Evolutionary conservation across 345 rosid species (phyloP).

Genomic region (Corchorus capsularis): DNA sequence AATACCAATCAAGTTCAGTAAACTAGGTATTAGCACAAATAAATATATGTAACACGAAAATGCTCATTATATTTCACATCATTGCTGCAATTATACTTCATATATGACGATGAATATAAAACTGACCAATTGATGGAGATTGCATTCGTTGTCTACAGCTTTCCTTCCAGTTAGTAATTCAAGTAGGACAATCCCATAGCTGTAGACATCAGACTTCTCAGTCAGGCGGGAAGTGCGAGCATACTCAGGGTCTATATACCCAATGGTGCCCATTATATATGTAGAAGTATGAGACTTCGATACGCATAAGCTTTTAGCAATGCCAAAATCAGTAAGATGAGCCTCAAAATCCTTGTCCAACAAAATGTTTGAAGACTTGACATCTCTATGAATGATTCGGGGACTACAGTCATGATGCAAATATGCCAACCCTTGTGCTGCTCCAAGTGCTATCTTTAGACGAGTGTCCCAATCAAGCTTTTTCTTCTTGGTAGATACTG

Average conservation of each 20-base stretch:
- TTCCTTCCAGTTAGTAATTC: conserved; percentile 87
- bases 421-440: conserved; percentile 91
- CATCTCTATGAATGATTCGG: conserved; percentile 90
- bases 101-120: conserved; percentile 5
- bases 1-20: not conserved
- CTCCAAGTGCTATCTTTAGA: conserved; percentile 81
- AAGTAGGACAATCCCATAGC: conserved; percentile 87
- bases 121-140: conserved; percentile 91
- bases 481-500: conserved; percentile 80
- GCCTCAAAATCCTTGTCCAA: conserved; percentile 88
- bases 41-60: not conserved
- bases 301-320: conserved; percentile 79
- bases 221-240: conserved; percentile 95
- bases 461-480: conserved; percentile 84
- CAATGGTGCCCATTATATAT: conserved; percentile 90
- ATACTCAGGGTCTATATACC: conserved; percentile 96
- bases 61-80: not conserved
- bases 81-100: not conserved
- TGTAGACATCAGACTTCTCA: conserved; percentile 94
- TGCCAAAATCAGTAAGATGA: conserved; percentile 97
- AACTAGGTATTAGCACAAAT: not conserved
- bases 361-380: conserved; percentile 87
- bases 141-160: conserved; percentile 90
- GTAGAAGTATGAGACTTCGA: conserved; percentile 88
- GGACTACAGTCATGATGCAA: conserved; percentile 97